Conservation (phyloP, 148 eudicot species). For the Nepenthes gracilis region DNA sequence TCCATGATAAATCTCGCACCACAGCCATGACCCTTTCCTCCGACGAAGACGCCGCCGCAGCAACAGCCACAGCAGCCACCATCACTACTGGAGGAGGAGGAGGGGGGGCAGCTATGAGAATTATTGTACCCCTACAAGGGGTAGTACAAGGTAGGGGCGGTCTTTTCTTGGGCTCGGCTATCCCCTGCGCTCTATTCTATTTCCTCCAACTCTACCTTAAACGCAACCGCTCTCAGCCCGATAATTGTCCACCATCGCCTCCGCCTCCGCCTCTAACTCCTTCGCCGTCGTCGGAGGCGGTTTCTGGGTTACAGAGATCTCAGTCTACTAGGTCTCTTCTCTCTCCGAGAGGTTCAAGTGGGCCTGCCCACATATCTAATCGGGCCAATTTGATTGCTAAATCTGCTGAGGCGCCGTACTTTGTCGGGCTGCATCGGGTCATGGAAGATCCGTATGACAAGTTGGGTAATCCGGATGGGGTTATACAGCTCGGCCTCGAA, state of each 20-base stretch:
- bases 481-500: conserved; percentile 58
- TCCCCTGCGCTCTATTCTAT: conserved; percentile 90
- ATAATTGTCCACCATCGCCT: conserved; percentile 7
- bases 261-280: conserved; percentile 12
- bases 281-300: conserved; percentile 17
- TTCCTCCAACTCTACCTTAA: conserved; percentile 72
- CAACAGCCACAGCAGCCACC: conserved; percentile 13
- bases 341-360: conserved; percentile 49
- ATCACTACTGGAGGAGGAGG: conserved; percentile 15
- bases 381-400: conserved; percentile 36
- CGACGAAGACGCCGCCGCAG: conserved; percentile 9
- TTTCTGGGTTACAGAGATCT: conserved; percentile 33
- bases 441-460: conserved; percentile 45
- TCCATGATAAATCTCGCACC: conserved; percentile 2
- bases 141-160: conserved; percentile 86
- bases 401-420: conserved; percentile 32
- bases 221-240: conserved; percentile 15
- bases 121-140: conserved; percentile 87
- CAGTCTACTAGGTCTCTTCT: conserved; percentile 44
- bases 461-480: conserved; percentile 40
- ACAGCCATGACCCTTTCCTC: conserved; percentile 22
- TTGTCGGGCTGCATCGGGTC: conserved; percentile 35
- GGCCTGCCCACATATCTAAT: conserved; percentile 36
- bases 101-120: conserved; percentile 56
- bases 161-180: conserved; percentile 64